phyloP scores from a whole-genome alignment of 306 rosid species.

The Urtica urens region DNA sequence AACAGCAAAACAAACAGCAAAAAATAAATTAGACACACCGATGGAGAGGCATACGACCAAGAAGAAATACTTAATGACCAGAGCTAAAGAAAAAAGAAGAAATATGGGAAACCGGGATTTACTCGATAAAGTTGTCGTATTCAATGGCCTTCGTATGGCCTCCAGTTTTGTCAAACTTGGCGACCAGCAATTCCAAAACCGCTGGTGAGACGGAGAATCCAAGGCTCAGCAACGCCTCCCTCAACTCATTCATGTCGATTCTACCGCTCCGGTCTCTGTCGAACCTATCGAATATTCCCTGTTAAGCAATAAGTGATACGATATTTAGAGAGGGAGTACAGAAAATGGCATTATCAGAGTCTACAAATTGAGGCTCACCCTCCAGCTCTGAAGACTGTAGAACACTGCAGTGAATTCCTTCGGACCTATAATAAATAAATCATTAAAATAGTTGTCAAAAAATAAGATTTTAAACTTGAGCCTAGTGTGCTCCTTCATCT shows the following conservation, averaged over 20 bases:
- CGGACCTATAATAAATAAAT: slow-evolving; percentile 44
- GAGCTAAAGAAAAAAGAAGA: neutral
- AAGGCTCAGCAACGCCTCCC: slow-evolving; percentile 77
- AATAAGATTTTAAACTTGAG: too few species aligned
- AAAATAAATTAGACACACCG: slow-evolving; percentile 11
- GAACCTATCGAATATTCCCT: slow-evolving; percentile 69
- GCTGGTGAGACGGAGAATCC: slow-evolving; percentile 71
- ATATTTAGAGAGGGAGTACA: too few species aligned
- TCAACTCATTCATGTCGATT: slow-evolving; percentile 59
- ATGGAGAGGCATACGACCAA: neutral
- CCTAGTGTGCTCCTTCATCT: too few species aligned
- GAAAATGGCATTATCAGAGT: too few species aligned
- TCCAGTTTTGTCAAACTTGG: slow-evolving; percentile 89
- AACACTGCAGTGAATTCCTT: slow-evolving; percentile 79
- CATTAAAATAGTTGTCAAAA: neutral
- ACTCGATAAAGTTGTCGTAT: slow-evolving; percentile 97
- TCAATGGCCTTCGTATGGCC: slow-evolving; percentile 67
- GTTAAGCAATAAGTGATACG: too few species aligned
- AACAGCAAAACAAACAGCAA: slow-evolving; percentile 12
- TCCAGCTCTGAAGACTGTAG: slow-evolving; percentile 92
- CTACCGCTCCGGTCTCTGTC: slow-evolving; percentile 90
- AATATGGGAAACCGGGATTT: slow-evolving; percentile 4
- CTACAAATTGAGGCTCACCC: slow-evolving; percentile 33
- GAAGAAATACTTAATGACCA: neutral
- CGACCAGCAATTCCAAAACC: slow-evolving; percentile 77